These are phyloP conservation scores for Striga asiatica DNA, from an alignment of 257 asterid species.

Conservation along the genomic window DNA sequence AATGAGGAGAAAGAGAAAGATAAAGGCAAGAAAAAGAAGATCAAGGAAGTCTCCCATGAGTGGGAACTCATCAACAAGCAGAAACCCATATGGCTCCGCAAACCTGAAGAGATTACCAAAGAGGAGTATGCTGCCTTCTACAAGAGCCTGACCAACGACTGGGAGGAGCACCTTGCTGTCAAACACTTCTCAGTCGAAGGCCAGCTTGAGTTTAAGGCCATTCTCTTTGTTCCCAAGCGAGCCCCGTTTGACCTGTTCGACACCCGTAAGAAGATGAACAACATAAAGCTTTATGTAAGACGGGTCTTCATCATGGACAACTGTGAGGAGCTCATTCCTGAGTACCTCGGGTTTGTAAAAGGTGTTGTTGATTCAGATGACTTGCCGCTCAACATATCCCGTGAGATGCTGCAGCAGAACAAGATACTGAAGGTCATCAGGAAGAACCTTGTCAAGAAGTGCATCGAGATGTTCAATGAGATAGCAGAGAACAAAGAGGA, in stretches of 20 bases:
- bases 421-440: constrained; percentile 66
- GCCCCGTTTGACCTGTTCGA: constrained; percentile 78
- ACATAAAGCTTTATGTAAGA: constrained; percentile 66
- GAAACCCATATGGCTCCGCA: constrained; percentile 79
- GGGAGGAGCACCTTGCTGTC: constrained; percentile 86
- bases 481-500: constrained; percentile 81
- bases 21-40: constrained; percentile 68
- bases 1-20: constrained; percentile 60
- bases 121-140: constrained; percentile 74
- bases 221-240: constrained; percentile 68
- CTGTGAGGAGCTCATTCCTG: constrained; percentile 66
- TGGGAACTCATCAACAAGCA: constrained; percentile 70
- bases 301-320: constrained; percentile 78
- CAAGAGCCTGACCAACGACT: constrained; percentile 73
- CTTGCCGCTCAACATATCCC: constrained; percentile 67
- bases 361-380: constrained; percentile 82
- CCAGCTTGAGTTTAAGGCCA: constrained; percentile 73
- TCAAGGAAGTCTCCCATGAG: constrained; percentile 68
- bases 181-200: constrained; percentile 84
- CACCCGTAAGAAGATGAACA: constrained; percentile 62
- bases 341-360: constrained; percentile 63
- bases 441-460: constrained; percentile 71
- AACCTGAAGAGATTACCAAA: constrained; percentile 73
- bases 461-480: constrained; percentile 71
- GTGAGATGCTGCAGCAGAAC: constrained; percentile 73